Conservation (phyloP, 2,329 filamentous ascomycete genomes). For the Claviceps quebecensis region DNA sequence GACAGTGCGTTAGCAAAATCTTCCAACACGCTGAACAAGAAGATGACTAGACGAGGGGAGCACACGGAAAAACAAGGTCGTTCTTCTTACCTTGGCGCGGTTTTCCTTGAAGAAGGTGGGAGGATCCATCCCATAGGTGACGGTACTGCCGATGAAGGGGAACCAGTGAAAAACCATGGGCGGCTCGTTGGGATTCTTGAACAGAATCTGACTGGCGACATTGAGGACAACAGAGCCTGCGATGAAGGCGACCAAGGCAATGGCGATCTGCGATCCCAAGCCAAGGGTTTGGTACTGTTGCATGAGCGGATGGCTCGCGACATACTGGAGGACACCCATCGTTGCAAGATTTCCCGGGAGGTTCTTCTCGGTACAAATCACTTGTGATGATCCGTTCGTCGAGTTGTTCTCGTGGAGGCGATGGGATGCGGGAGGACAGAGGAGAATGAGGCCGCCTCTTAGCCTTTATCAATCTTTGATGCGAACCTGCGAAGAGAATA, state of each 20-base stretch:
- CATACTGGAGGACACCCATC: conserved; percentile 44
- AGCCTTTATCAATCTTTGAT: neutral
- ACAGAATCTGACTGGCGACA: conserved; percentile 63
- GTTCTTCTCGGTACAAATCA: neutral
- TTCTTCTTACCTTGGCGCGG: conserved; percentile 54
- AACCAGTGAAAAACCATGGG: conserved; percentile 72
- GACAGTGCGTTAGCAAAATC: neutral
- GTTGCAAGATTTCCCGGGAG: conserved; percentile 5
- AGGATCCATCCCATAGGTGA: conserved; percentile 91
- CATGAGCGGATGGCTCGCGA: conserved; percentile 33
- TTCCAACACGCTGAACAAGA: neutral
- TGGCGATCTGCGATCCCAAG: conserved; percentile 31
- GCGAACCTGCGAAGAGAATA: neutral
- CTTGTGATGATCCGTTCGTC: neutral
- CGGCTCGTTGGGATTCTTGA: conserved; percentile 70
- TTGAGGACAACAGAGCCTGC: conserved; percentile 56
- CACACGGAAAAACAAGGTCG: neutral
- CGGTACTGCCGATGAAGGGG: conserved; percentile 75
- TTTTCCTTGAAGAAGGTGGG: conserved; percentile 70
- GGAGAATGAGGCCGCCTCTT: neutral
- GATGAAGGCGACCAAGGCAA: conserved; percentile 30
- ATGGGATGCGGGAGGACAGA: neutral
- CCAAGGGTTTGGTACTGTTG: conserved; percentile 36
- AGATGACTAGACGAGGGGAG: neutral
- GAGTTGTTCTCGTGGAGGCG: neutral